Percentiles rank a stretch among this genome's conserved stretches.
phyloP scores from a whole-genome alignment of 257 asterid genomes.

The Thymus mandschuricus region DNA sequence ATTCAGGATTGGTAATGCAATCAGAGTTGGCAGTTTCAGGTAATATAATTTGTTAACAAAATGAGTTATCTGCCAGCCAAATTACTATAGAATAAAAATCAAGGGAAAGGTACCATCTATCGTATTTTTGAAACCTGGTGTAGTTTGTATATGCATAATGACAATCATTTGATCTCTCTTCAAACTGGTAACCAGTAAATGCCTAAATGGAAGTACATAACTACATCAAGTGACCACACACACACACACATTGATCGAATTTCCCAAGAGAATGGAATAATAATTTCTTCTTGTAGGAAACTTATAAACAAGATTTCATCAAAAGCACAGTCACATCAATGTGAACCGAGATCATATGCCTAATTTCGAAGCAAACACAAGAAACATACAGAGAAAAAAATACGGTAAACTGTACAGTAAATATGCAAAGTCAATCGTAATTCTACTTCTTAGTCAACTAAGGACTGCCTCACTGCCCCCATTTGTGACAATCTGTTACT shows the following conservation, averaged over 20 bases:
- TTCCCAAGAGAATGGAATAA: neutral
- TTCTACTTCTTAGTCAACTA: neutral
- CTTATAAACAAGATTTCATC: neutral
- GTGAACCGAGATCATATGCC: slow-evolving; percentile 18
- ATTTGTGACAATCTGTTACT: neutral
- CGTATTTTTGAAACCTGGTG: neutral
- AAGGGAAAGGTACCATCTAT: neutral
- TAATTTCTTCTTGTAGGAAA: neutral
- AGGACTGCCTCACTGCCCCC: slow-evolving; percentile 2
- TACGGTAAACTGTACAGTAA: neutral
- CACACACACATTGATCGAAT: neutral
- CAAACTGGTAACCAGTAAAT: neutral
- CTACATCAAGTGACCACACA: neutral
- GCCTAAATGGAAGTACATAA: neutral
- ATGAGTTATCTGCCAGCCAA: neutral
- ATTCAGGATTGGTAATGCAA: neutral
- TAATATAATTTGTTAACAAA: neutral
- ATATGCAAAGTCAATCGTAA: neutral
- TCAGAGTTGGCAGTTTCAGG: slow-evolving; percentile 7
- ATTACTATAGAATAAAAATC: neutral
- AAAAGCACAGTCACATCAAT: slow-evolving; percentile 16
- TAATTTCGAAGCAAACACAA: neutral
- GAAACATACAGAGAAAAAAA: neutral
- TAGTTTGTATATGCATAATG: slow-evolving; percentile 11
- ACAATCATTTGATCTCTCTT: neutral